Conservation (phyloP, 2,329 filamentous ascomycete genomes). For the Cryphonectria parasitica region DNA sequence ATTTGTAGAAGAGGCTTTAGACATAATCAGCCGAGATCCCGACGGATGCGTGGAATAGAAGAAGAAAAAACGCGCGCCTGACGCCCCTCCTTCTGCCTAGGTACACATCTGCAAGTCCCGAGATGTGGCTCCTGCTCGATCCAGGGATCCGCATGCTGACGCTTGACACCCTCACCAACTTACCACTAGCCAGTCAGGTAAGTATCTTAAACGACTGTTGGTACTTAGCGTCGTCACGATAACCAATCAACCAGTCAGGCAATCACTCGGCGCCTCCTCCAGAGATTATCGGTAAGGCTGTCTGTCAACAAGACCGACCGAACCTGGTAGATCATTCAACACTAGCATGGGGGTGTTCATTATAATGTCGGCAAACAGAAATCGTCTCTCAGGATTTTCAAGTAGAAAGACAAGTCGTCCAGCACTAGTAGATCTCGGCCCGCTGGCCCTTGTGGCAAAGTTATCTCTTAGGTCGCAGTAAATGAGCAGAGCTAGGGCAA, state of each 20-base stretch:
- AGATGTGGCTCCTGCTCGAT: neutral
- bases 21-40: neutral
- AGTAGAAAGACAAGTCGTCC: neutral
- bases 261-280: neutral
- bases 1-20: neutral
- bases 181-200: neutral
- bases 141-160: neutral
- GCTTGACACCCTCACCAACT: neutral
- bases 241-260: neutral
- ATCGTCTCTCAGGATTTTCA: neutral
- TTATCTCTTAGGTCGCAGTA: slow-evolving; percentile 14
- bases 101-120: neutral
- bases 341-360: neutral
- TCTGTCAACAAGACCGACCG: neutral
- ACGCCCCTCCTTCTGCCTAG: neutral
- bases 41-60: neutral
- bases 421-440: neutral
- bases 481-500: neutral
- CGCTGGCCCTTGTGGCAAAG: slow-evolving; percentile 14
- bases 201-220: neutral
- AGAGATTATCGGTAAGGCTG: neutral
- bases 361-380: neutral
- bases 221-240: neutral
- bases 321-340: neutral
- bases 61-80: neutral